Evolutionary conservation across 768 basidiomycete species (phyloP).

Genomic region (Chlorophyllum brunneum): DNA sequence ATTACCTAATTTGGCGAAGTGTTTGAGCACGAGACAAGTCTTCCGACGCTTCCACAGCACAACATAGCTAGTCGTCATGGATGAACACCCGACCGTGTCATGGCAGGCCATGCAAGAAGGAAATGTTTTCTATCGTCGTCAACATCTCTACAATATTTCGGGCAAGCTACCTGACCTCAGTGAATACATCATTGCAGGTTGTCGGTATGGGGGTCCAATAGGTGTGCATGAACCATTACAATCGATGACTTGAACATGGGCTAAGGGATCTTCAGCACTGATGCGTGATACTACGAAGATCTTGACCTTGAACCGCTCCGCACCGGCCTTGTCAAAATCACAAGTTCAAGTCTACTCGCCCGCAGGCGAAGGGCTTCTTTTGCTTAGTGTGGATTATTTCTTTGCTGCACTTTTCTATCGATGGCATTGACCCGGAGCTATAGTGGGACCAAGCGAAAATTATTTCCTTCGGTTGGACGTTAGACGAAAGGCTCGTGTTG

Average conservation of each 20-base stretch:
- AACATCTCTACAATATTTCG: conserved; percentile 78
- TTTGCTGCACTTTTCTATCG: conserved; percentile 9
- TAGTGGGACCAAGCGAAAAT: conserved; percentile 93
- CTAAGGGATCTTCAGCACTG: conserved; percentile 49
- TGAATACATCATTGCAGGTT: conserved; percentile 79
- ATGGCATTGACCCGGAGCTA: conserved; percentile 12
- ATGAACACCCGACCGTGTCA: conserved; percentile 71
- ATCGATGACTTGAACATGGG: conserved; percentile 6
- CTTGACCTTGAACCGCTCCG: conserved; percentile 60
- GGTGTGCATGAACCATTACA: conserved; percentile 44
- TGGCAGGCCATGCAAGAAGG: conserved; percentile 94
- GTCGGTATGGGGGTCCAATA: conserved; percentile 84
- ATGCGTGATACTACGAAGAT: conserved; percentile 84
- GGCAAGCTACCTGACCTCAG: conserved; percentile 75
- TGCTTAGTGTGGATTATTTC: conserved; percentile 65
- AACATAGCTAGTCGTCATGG: conserved; percentile 26
- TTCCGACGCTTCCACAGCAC: no score
- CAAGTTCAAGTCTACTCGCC: conserved; percentile 88
- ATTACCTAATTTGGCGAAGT: not conserved
- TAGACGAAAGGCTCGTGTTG: conserved; percentile 77
- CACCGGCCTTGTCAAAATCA: conserved; percentile 59
- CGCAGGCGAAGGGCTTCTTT: conserved; percentile 67
- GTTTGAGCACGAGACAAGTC: not conserved
- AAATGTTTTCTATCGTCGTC: conserved; percentile 81
- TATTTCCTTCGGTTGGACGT: conserved; percentile 78